Percentiles rank a stretch among this genome's conserved stretches.
These are phyloP conservation scores for Dioszegia hungarica DNA, from an alignment of 768 basidiomycete species.

Conservation along the genomic window DNA sequence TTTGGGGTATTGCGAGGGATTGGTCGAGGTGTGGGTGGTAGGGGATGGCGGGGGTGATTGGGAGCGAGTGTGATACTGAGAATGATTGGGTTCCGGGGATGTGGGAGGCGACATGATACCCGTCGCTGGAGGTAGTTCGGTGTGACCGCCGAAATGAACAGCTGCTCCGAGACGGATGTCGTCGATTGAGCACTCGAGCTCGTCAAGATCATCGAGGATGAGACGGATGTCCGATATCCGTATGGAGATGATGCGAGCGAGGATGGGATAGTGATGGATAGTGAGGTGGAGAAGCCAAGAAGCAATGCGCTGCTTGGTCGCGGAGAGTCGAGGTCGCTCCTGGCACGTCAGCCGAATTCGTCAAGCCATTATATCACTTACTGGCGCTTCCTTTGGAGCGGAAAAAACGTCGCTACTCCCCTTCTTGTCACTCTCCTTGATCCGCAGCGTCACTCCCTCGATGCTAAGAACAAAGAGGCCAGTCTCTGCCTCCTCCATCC, in stretches of 20 bases:
- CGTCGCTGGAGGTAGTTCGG: not conserved
- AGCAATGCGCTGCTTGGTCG: not conserved
- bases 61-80: not conserved
- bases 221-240: conserved; percentile 17
- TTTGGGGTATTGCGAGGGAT: not conserved
- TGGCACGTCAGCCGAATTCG: not conserved
- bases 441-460: conserved; percentile 26
- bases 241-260: conserved; percentile 24
- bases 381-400: too few relatives aligned
- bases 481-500: conserved; percentile 12
- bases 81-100: not conserved
- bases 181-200: conserved; percentile 12
- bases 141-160: conserved; percentile 19
- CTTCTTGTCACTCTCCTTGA: not conserved
- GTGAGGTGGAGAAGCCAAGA: conserved; percentile 19
- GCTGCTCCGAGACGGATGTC: conserved; percentile 10
- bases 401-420: too few relatives aligned
- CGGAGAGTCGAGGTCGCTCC: not conserved
- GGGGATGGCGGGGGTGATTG: conserved; percentile 20
- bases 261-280: conserved; percentile 29
- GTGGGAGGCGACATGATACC: conserved; percentile 1
- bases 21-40: not conserved
- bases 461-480: conserved; percentile 25
- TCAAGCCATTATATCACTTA: not conserved
- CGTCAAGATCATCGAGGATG: conserved; percentile 15